Conservation (phyloP, 108 stramenopile species). For the Nitzschia inconspicua region DNA sequence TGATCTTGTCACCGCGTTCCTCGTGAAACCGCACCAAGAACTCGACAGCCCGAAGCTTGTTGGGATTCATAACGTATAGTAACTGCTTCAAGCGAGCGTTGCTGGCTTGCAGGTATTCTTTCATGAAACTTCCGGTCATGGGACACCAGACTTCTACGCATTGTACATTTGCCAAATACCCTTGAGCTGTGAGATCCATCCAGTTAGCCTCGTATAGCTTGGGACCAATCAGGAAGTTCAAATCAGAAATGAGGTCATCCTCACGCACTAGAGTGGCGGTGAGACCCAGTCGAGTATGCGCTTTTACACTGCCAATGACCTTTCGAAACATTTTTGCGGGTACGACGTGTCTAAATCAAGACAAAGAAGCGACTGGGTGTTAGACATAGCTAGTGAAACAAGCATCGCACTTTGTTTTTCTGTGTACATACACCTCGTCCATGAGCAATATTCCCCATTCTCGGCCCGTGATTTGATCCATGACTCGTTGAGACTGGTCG, state of each 20-base stretch:
- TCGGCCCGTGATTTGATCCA: constrained; percentile 83
- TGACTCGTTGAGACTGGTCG: constrained; percentile 80
- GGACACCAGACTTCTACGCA: constrained; percentile 99
- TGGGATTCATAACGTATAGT: constrained; percentile 97
- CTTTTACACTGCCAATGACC: constrained; percentile 91
- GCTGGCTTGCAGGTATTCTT: constrained; percentile 85
- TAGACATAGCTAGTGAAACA: too few species aligned
- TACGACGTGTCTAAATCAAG: too few species aligned
- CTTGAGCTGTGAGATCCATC: constrained; percentile 98
- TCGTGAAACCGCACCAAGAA: constrained; percentile 93
- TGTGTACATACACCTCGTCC: constrained; percentile 99
- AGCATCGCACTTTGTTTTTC: too few species aligned
- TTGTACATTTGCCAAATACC: constrained; percentile 98
- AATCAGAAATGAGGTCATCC: constrained; percentile 95
- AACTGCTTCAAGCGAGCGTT: constrained; percentile 84
- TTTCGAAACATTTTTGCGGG: constrained; percentile 94
- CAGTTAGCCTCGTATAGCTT: constrained; percentile 99
- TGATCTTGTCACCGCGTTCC: constrained; percentile 95
- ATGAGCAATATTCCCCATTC: constrained; percentile 99
- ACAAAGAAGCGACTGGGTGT: too few species aligned
- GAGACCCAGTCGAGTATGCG: constrained; percentile 96
- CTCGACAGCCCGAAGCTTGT: constrained; percentile 90
- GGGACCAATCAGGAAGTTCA: constrained; percentile 98
- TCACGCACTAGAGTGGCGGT: constrained; percentile 99
- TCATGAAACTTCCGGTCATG: constrained; percentile 97